Conservation (phyloP, 2,329 filamentous ascomycete species). For the Aspergillus fumigatiaffinis region DNA sequence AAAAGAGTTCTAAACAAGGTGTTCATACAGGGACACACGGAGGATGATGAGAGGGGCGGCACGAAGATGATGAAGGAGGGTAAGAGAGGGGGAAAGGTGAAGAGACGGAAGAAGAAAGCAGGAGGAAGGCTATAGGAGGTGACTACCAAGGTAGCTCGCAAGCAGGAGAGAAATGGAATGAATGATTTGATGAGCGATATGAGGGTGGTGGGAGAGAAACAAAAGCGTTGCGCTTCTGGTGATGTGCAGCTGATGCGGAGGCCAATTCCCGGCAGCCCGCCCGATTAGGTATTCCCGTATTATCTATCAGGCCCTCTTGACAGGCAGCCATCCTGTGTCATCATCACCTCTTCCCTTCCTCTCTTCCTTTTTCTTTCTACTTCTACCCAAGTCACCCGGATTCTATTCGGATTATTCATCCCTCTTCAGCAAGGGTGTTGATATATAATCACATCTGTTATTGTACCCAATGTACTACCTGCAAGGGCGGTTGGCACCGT, state of each 20-base stretch:
- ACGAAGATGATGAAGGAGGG: not conserved
- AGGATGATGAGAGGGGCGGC: not conserved
- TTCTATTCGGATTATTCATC: too few relatives aligned
- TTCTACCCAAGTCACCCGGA: not conserved
- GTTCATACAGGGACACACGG: conserved; percentile 5
- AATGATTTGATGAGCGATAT: too few relatives aligned
- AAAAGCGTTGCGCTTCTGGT: conserved; percentile 6
- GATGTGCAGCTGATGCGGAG: conserved; percentile 11
- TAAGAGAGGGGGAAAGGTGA: not conserved
- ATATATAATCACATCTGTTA: too few relatives aligned
- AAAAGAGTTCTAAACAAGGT: not conserved
- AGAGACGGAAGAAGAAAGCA: not conserved
- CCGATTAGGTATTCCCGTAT: conserved; percentile 1
- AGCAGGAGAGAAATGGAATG: not conserved
- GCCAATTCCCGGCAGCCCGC: not conserved
- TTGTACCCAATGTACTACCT: too few relatives aligned
- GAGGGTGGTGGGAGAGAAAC: not conserved
- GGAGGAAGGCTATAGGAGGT: not conserved
- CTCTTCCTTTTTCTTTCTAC: not conserved
- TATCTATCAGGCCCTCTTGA: not conserved
- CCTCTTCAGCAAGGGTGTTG: too few relatives aligned
- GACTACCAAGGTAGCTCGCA: too few relatives aligned
- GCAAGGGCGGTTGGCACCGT: too few relatives aligned
- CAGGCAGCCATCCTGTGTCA: not conserved
- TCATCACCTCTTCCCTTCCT: not conserved